Evolutionary conservation across 371 early-diverging fungal genomes (phyloP).

Genomic region (Actinomortierella wolfii): DNA sequence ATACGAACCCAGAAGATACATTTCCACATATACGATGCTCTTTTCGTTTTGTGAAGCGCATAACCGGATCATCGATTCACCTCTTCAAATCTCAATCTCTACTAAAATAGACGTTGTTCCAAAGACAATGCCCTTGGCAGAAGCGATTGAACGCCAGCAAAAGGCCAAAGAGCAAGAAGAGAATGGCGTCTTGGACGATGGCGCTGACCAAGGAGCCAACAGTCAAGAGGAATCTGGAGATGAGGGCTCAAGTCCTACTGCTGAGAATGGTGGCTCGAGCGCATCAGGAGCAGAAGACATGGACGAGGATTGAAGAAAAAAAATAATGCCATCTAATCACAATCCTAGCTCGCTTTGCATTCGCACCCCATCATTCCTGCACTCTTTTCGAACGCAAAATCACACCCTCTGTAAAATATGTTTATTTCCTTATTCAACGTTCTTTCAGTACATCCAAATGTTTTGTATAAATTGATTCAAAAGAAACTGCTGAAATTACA

Average conservation of each 20-base stretch:
- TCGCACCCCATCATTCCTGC: too few species aligned
- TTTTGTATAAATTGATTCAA: too few species aligned
- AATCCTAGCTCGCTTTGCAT: too few species aligned
- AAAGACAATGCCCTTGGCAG: slow-evolving; percentile 58
- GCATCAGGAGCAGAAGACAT: slow-evolving; percentile 36
- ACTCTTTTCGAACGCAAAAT: too few species aligned
- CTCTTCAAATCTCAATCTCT: not conserved
- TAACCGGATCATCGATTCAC: too few species aligned
- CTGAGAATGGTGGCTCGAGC: slow-evolving; percentile 14
- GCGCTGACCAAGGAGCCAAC: slow-evolving; percentile 6
- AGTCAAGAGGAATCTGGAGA: not conserved
- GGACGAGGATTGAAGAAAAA: slow-evolving; percentile 39
- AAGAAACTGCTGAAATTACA: too few species aligned
- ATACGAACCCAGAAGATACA: not conserved
- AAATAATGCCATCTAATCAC: too few species aligned
- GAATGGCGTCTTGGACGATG: slow-evolving; percentile 11
- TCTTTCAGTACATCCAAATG: too few species aligned
- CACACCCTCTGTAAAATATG: too few species aligned
- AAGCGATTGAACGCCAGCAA: slow-evolving; percentile 60
- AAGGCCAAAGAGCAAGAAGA: slow-evolving; percentile 49
- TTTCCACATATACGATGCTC: not conserved
- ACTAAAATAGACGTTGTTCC: slow-evolving; percentile 56
- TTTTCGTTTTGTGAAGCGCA: not conserved
- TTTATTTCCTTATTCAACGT: too few species aligned
- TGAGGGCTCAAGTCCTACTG: slow-evolving; percentile 10